A percentile compares a stretch with the other conserved stretches of the same genome.
Evolutionary conservation across 306 rosid species (phyloP).

Genomic region (Cicer yamashitae): DNA sequence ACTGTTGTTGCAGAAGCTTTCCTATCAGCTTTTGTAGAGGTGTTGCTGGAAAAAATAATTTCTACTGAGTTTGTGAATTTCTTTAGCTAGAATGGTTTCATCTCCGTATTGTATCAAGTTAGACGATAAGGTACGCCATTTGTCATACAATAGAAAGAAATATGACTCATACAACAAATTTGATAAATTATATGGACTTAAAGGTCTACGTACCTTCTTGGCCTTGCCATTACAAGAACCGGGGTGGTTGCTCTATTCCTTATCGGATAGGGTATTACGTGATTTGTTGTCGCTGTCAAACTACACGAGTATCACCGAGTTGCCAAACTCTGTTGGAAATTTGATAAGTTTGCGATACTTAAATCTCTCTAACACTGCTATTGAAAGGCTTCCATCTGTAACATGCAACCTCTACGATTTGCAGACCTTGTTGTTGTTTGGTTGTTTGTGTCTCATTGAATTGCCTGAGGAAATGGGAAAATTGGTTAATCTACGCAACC

Average conservation of each 20-base stretch:
- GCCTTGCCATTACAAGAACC: neutral
- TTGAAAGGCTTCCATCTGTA: conserved; percentile 10
- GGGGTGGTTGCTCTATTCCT: neutral
- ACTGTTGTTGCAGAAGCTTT: conserved; percentile 36
- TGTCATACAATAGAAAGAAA: conserved; percentile 6
- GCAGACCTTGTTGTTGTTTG: conserved; percentile 35
- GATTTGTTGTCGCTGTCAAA: conserved; percentile 32
- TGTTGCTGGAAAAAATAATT: neutral
- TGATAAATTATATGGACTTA: neutral
- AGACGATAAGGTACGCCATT: conserved; percentile 26
- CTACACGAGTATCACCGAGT: neutral
- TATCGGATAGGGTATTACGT: neutral
- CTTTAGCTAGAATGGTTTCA: conserved; percentile 41
- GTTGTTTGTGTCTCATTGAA: neutral
- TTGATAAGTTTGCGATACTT: conserved; percentile 45
- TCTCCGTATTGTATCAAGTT: neutral
- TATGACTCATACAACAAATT: neutral
- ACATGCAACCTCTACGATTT: conserved; percentile 38
- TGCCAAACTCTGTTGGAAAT: conserved; percentile 30
- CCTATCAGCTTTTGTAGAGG: conserved; percentile 11
- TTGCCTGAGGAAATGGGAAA: conserved; percentile 15
- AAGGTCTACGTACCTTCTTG: conserved; percentile 9
- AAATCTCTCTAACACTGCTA: conserved; percentile 10
- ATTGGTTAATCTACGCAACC: conserved; percentile 12
- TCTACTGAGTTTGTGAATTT: neutral